Base-by-base conservation (phyloP, 306 rosid species). In the Acmispon strigosus region DNA sequence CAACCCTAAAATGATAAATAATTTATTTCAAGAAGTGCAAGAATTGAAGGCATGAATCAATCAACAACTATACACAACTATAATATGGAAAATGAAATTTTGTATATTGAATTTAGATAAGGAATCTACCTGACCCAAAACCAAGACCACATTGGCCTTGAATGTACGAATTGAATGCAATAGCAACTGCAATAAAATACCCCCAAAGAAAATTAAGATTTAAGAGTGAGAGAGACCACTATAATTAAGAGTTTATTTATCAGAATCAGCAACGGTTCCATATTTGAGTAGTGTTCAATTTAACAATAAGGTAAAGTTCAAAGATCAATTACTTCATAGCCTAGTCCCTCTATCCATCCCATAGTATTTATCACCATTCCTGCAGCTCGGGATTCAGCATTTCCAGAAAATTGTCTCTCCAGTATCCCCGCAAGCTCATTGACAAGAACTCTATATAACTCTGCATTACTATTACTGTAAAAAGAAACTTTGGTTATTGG, bases 261-360 rank as follows among this genome's bases (percentile, higher is more conserved):
- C 66, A 52, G 41, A 70, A 79, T 47, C 22, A 63, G 56, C 24
- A 48, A 65, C 29, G 65, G 55, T 32, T 57, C 34, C 63, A 52
- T 19, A 44, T 45, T 34, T 17, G 24, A 63, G 39, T 24, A 29
- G 20, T 20, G 49, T 66, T 57, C 29, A 65, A 58, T 20, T 20
- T 60, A 47, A 73, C 63, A 57, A 37, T 36, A 76, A 22, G 58
- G 48, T 39, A 24, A 29, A 60, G 76, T 27, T 67, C 15, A 42
- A 52, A 73, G 58, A 24, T 32, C 9, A 56, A 24, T 76, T 84
- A 94, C 99, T 81, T 94, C 97, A 82, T 94, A 94, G 77, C 99
- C 99, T 36, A 86, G 83, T 74, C 97, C 96, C 75, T 94, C 97
- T 66, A 91, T 91, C 99, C 99, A 94, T 47, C 99, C 99, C 99